A percentile compares a stretch with the other conserved stretches of the same genome.
These are phyloP conservation scores for Talaromyces verruculosus DNA, from an alignment of 2,329 filamentous ascomycete genomes.

Conservation along the genomic window DNA sequence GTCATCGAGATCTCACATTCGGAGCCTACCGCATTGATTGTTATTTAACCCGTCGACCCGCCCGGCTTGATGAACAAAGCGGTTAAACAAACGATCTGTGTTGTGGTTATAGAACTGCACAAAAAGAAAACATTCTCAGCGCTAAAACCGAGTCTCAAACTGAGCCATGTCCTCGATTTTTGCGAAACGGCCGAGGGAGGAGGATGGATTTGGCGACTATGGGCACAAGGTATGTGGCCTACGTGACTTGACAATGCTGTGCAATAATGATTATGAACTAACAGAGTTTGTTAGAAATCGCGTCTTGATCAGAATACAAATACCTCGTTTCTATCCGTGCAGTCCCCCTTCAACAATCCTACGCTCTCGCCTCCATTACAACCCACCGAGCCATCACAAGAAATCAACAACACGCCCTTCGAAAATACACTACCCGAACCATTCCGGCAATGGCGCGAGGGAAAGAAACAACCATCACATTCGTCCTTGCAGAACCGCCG, in stretches of 20 bases:
- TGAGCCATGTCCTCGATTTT: slow-evolving; percentile 28
- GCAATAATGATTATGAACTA: not conserved
- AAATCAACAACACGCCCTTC: slow-evolving; percentile 27
- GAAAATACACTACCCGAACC: slow-evolving; percentile 22
- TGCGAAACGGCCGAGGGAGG: slow-evolving; percentile 31
- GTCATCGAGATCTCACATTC: not conserved
- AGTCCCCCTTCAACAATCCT: slow-evolving; percentile 26
- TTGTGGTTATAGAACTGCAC: not conserved
- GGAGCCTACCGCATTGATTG: slow-evolving; percentile 1
- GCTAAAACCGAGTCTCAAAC: not conserved
- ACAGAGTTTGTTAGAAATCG: slow-evolving; percentile 10
- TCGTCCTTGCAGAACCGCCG: slow-evolving; percentile 14
- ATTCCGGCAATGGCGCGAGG: slow-evolving; percentile 17
- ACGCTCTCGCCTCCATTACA: slow-evolving; percentile 33
- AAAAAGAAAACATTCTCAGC: not conserved
- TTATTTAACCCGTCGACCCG: slow-evolving; percentile 4
- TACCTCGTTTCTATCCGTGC: slow-evolving; percentile 31
- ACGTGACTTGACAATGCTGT: too few relatives aligned
- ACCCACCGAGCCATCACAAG: slow-evolving; percentile 39
- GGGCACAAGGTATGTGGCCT: slow-evolving; percentile 29
- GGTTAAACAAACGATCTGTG: not conserved
- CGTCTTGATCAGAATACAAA: not conserved
- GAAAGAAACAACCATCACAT: slow-evolving; percentile 13
- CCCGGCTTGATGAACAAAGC: not conserved
- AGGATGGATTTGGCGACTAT: slow-evolving; percentile 59